Base-by-base conservation (phyloP, 768 basidiomycete species). In the Phanerochaete sordida region DNA sequence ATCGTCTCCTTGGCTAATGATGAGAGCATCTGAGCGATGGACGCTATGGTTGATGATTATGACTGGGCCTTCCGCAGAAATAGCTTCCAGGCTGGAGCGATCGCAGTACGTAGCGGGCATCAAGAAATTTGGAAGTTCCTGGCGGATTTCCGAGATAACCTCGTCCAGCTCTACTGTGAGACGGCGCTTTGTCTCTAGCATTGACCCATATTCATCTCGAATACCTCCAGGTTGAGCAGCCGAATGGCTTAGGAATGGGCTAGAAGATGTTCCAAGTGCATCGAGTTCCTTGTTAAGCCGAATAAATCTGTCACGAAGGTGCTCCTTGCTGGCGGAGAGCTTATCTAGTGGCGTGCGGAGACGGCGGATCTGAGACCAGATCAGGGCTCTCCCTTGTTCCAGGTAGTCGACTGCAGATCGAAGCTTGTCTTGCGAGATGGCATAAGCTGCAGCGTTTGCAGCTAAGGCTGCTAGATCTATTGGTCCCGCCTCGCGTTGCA, bases 21-120 rank as follows among this genome's bases (percentile, higher is more conserved):
- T 72, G 26, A 80, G 27, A 0, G 76, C 77, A 59, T 80, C 76
- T 39, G 76, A 79, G n/a, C 74, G 66, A 37, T 33, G 57, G 12
- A 31, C 27, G 58, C 68, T 63, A 24, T 70, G 61, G 39, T 78
- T 79, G 50, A 79, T 64, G 16, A 80, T 58, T 21, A 79, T 44
- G 35, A 79, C 69, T 1, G 77, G 77, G 1, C 78, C 77, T 2
- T 69, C 66, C 1, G 31, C 52, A 2, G 74, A 68, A 2, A 66
- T 73, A 52, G 62, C 58, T 1, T 61, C 66, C 11, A 79, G n/a
- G n/a, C n/a, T n/a, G n/a, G n/a, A n/a, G n/a, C n/a, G 66, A 13
- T 70, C 62, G 1, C 61, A 26, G 37, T 71, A 74, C 2, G 63
- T 43, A 3, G 55, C 45, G 0, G 67, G 49, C 31, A 54, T 56